These are phyloP conservation scores for Emericellopsis cladophorae DNA, from an alignment of 2,329 filamentous ascomycete genomes.

Conservation along the genomic window DNA sequence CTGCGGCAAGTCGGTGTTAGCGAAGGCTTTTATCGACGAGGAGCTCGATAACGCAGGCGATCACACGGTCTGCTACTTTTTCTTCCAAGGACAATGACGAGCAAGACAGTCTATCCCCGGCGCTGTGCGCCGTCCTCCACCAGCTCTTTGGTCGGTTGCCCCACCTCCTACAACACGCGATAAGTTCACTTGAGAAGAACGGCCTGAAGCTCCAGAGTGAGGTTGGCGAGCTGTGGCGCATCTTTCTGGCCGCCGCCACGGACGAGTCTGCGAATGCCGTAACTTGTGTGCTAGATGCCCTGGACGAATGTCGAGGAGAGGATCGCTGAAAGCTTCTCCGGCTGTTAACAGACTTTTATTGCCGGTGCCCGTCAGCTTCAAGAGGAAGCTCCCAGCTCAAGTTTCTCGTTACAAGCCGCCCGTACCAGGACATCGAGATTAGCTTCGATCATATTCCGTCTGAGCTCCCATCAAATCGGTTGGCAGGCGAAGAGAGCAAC, in stretches of 20 bases:
- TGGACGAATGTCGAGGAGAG: constrained; percentile 4
- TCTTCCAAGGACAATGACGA: constrained; percentile 23
- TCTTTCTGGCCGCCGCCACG: constrained; percentile 1
- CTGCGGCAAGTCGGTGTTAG: too few species aligned
- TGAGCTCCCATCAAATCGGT: too few species aligned
- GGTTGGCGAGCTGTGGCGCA: constrained; percentile 4
- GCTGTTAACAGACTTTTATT: constrained; percentile 2
- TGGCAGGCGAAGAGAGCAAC: too few species aligned
- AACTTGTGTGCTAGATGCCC: constrained; percentile 4
- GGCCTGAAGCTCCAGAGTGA: constrained; percentile 5
- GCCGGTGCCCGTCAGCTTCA: not conserved
- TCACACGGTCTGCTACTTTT: constrained; percentile 24
- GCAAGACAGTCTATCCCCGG: constrained; percentile 13
- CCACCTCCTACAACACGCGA: constrained; percentile 10
- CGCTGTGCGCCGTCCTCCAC: constrained; percentile 21
- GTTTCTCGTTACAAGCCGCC: too few species aligned
- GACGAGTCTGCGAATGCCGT: not conserved
- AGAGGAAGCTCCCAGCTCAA: not conserved
- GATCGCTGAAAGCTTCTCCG: not conserved
- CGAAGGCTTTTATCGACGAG: too few species aligned
- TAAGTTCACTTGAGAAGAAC: constrained; percentile 7
- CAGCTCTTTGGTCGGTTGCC: constrained; percentile 17
- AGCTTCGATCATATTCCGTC: too few species aligned
- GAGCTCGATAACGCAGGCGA: not conserved
- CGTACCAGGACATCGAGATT: too few species aligned